Percentiles rank a stretch among this genome's conserved stretches.
Conservation (phyloP, 2,329 filamentous ascomycete genomes). For the Clonostachys rosea region DNA sequence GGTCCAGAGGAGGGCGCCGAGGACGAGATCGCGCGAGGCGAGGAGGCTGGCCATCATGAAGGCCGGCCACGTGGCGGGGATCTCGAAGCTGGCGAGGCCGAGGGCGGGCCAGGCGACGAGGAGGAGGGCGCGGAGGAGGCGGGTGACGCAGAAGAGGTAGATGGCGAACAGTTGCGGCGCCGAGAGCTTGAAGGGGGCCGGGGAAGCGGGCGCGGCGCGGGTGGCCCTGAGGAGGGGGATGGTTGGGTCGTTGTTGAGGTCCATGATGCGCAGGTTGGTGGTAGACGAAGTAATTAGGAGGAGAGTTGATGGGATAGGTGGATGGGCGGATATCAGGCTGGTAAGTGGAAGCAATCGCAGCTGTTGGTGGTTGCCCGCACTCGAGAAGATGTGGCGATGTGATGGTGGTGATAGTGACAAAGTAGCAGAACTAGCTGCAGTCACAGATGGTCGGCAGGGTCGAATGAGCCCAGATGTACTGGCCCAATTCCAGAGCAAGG, state of each 20-base stretch:
- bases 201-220: not conserved
- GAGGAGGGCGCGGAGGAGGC: constrained; percentile 18
- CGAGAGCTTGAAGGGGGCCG: constrained; percentile 1
- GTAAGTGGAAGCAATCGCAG: too few relatives aligned
- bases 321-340: too few relatives aligned
- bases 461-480: too few relatives aligned
- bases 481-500: too few relatives aligned
- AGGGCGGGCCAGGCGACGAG: constrained; percentile 18
- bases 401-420: too few relatives aligned
- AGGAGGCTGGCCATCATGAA: constrained; percentile 21
- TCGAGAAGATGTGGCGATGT: too few relatives aligned
- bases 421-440: too few relatives aligned
- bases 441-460: too few relatives aligned
- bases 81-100: constrained; percentile 19
- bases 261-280: too few relatives aligned
- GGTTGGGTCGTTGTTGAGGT: not conserved
- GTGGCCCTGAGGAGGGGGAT: not conserved
- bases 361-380: too few relatives aligned
- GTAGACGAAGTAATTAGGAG: too few relatives aligned
- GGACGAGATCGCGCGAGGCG: constrained; percentile 21
- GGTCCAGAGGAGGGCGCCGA: constrained; percentile 18
- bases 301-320: too few relatives aligned
- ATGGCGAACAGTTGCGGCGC: constrained; percentile 14
- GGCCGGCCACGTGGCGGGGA: constrained; percentile 14
- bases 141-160: constrained; percentile 13